These are phyloP conservation scores for Crithidia mellificae DNA, from an alignment of 208 protist genomes.

Conservation along the genomic window DNA sequence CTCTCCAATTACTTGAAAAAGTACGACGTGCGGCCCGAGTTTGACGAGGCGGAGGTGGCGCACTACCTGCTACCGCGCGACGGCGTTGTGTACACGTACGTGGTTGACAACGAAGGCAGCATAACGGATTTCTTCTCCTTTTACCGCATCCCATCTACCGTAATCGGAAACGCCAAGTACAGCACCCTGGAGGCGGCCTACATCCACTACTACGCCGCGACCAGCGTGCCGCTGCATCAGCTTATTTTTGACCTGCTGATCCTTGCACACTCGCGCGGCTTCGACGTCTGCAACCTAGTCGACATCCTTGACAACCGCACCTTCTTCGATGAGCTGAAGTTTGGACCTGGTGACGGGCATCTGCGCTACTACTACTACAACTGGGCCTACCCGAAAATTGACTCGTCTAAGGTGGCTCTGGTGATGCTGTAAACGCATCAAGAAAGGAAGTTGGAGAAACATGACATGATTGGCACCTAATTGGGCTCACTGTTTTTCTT, in stretches of 20 bases:
- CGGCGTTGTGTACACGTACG: constrained; percentile 95
- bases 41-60: constrained; percentile 92
- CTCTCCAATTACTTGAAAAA: constrained; percentile 81
- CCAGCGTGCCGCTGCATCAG: constrained; percentile 62
- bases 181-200: constrained; percentile 95
- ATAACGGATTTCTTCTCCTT: constrained; percentile 98
- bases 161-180: constrained; percentile 95
- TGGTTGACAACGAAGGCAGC: constrained; percentile 81
- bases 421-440: constrained; percentile 91
- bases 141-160: constrained; percentile 97
- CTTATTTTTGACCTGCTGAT: constrained; percentile 94
- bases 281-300: constrained; percentile 99
- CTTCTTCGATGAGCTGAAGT: constrained; percentile 95
- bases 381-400: constrained; percentile 91
- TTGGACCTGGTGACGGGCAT: constrained; percentile 96
- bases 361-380: constrained; percentile 99
- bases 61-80: constrained; percentile 96
- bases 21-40: constrained; percentile 87
- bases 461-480: no score
- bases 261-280: constrained; percentile 82
- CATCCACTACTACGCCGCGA: constrained; percentile 97
- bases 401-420: constrained; percentile 82
- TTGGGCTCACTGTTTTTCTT: no score
- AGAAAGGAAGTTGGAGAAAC: no score
- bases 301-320: constrained; percentile 95